Conservation (phyloP, 2,329 filamentous ascomycete species). For the Stagonosporopsis chrysanthemi region DNA sequence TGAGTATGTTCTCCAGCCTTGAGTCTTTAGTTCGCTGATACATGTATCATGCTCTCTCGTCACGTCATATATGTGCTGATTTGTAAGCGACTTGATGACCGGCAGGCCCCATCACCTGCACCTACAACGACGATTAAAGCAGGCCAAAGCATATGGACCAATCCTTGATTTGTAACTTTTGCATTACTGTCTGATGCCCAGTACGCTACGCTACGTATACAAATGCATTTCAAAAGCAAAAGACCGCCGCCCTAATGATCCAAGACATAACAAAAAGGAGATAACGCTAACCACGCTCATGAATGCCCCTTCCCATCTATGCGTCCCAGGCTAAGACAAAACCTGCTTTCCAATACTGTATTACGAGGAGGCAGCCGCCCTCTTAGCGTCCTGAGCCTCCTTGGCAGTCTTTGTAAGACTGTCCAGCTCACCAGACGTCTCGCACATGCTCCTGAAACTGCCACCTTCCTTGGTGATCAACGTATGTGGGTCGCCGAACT, state of each 20-base stretch:
- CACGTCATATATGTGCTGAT: neutral
- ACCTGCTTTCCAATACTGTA: neutral
- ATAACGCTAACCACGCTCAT: neutral
- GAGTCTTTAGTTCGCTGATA: neutral
- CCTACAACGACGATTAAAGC: neutral
- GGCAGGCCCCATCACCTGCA: neutral
- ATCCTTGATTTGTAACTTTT: neutral
- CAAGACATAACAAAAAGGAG: neutral
- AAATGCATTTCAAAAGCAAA: conserved; percentile 1
- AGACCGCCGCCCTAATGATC: neutral
- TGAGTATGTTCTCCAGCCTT: neutral
- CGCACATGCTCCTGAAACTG: conserved; percentile 71
- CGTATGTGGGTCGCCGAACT: conserved; percentile 89
- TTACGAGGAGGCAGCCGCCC: neutral
- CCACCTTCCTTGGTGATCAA: conserved; percentile 70
- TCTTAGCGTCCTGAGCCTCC: conserved; percentile 50
- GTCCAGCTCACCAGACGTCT: conserved; percentile 68
- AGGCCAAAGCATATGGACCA: neutral
- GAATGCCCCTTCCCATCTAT: neutral
- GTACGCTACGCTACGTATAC: neutral
- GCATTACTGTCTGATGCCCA: conserved; percentile 1
- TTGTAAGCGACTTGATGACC: conserved; percentile 1
- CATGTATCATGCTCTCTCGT: neutral
- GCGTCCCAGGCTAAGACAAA: too few relatives aligned
- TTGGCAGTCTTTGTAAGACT: conserved; percentile 63